Evolutionary conservation across 202 grass and related monocot species (phyloP).

Genomic region (Alloteropsis angusta): DNA sequence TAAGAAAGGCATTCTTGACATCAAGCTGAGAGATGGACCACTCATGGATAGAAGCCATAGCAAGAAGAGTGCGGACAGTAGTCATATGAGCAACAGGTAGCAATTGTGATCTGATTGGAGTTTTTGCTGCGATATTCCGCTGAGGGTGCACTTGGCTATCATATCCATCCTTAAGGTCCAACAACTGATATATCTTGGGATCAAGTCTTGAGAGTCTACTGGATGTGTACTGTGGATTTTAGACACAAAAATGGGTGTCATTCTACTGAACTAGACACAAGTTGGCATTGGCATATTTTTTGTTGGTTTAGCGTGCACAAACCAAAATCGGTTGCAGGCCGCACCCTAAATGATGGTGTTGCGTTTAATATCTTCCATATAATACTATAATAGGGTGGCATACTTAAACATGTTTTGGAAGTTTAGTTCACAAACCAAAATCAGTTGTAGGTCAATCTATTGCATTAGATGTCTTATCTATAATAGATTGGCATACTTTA

Average conservation of each 20-base stretch:
- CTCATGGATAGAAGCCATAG: too few species aligned
- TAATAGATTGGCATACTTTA: slow-evolving; percentile 3
- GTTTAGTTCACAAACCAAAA: neutral
- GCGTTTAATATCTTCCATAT: neutral
- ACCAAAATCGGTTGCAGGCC: neutral
- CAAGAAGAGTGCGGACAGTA: too few species aligned
- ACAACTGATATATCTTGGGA: neutral
- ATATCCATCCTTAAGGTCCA: neutral
- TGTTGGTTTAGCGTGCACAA: neutral
- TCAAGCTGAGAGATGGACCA: too few species aligned
- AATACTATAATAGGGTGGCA: neutral
- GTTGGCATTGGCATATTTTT: neutral
- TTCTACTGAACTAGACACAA: neutral
- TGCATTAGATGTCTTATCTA: neutral
- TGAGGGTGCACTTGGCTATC: neutral
- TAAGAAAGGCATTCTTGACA: too few species aligned
- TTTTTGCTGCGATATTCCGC: neutral
- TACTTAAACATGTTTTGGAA: neutral
- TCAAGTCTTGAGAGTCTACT: neutral
- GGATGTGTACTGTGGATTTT: neutral
- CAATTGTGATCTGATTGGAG: too few species aligned
- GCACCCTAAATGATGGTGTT: neutral
- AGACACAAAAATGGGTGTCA: neutral
- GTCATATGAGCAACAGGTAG: too few species aligned
- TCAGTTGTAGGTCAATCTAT: neutral